These are phyloP conservation scores for Lithohypha guttulata DNA, from an alignment of 2,329 filamentous ascomycete genomes.

Conservation along the genomic window DNA sequence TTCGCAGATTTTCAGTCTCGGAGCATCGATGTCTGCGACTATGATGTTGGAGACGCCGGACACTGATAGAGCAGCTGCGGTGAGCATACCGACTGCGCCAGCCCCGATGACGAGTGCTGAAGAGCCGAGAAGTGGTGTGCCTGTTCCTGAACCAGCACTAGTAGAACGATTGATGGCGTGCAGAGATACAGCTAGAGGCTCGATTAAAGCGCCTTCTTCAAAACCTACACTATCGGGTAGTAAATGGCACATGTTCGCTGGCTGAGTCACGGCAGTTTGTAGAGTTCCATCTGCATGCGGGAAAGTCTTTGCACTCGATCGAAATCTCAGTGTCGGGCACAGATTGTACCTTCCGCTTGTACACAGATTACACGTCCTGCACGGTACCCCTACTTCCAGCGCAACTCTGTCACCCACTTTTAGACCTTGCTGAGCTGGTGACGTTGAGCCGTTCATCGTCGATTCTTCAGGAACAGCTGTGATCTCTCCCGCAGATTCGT, in stretches of 20 bases:
- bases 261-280: slow-evolving; percentile 52
- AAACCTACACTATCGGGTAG: slow-evolving; percentile 43
- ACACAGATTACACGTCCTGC: slow-evolving; percentile 51
- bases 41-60: slow-evolving; percentile 45
- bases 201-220: slow-evolving; percentile 48
- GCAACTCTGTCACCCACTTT: slow-evolving; percentile 71
- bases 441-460: slow-evolving; percentile 15
- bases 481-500: slow-evolving; percentile 70
- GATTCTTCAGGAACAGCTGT: slow-evolving; percentile 54
- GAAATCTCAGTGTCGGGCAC: slow-evolving; percentile 47
- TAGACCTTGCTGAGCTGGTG: slow-evolving; percentile 7
- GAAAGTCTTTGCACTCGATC: slow-evolving; percentile 49
- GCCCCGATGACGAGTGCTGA: slow-evolving; percentile 50
- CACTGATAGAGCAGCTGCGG: slow-evolving; percentile 47
- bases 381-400: slow-evolving; percentile 84
- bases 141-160: slow-evolving; percentile 29
- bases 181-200: slow-evolving; percentile 50
- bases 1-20: slow-evolving; percentile 46
- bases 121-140: slow-evolving; percentile 27
- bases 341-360: slow-evolving; percentile 51
- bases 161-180: slow-evolving; percentile 48
- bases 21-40: slow-evolving; percentile 50
- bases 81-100: slow-evolving; percentile 49
- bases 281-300: slow-evolving; percentile 55
- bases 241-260: slow-evolving; percentile 49